These are phyloP conservation scores for Aspergillus wentii DNA, from an alignment of 495 filamentous ascomycete genomes.

Conservation along the genomic window DNA sequence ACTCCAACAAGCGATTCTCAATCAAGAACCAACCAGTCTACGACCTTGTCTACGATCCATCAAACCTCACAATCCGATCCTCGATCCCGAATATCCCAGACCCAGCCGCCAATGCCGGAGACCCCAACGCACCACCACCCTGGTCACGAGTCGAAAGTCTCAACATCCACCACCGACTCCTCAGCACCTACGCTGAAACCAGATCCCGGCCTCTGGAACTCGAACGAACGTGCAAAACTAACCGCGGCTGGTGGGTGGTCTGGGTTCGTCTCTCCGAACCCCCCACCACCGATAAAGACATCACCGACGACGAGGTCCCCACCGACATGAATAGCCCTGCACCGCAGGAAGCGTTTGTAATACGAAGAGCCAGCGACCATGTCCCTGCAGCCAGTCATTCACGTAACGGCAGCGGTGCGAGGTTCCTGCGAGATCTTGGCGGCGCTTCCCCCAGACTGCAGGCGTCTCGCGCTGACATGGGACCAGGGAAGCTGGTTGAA, in stretches of 20 bases:
- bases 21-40: slow-evolving; percentile 53
- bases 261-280: slow-evolving; percentile 69
- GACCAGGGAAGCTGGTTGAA: slow-evolving; percentile 66
- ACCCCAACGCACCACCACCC: slow-evolving; percentile 7
- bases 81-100: slow-evolving; percentile 89
- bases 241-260: slow-evolving; percentile 92
- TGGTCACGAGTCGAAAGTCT: slow-evolving; percentile 89
- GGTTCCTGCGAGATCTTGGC: slow-evolving; percentile 45
- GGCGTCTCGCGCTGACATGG: slow-evolving; percentile 38
- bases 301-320: slow-evolving; percentile 11
- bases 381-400: slow-evolving; percentile 20
- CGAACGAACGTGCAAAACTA: slow-evolving; percentile 89
- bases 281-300: slow-evolving; percentile 9
- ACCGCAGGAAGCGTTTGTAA: slow-evolving; percentile 70
- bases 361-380: slow-evolving; percentile 73
- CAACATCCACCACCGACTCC: slow-evolving; percentile 80
- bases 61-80: slow-evolving; percentile 68
- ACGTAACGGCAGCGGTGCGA: slow-evolving; percentile 36
- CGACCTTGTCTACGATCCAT: slow-evolving; percentile 83
- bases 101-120: slow-evolving; percentile 25
- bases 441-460: slow-evolving; percentile 26
- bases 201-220: slow-evolving; percentile 53
- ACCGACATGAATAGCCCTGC: slow-evolving; percentile 16
- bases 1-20: slow-evolving; percentile 23
- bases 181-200: slow-evolving; percentile 68